Conservation (phyloP, 2,329 filamentous ascomycete species). For the Sporothrix curviconia region DNA sequence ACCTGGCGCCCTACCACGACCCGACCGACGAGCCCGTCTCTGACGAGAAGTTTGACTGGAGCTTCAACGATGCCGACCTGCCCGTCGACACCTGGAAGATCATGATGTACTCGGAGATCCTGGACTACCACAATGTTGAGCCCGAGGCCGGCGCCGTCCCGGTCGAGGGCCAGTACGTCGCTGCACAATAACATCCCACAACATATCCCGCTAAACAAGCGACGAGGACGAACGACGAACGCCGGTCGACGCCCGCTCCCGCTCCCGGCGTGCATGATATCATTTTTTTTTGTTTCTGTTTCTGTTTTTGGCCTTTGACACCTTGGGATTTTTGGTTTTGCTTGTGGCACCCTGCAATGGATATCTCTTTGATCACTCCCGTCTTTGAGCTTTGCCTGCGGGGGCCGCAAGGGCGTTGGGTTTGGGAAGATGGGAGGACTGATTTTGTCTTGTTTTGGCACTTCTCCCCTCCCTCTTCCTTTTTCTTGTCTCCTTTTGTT, state of each 20-base stretch:
- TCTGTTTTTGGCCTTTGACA: background rate
- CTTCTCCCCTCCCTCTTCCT: background rate
- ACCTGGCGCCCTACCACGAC: conserved; percentile 94
- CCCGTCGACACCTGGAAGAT: conserved; percentile 99
- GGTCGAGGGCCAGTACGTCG: background rate
- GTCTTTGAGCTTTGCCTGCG: too few relatives aligned
- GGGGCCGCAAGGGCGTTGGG: background rate
- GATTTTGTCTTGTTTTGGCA: background rate
- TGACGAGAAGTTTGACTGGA: conserved; percentile 99
- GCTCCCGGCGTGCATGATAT: too few relatives aligned
- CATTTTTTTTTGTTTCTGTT: background rate
- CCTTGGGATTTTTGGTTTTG: background rate
- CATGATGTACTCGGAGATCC: conserved; percentile 99
- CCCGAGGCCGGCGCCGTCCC: conserved; percentile 30
- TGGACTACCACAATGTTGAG: conserved; percentile 96
- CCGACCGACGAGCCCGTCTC: conserved; percentile 92
- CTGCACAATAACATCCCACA: background rate
- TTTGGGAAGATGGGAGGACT: background rate
- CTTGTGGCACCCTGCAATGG: background rate
- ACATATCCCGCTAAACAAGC: too few relatives aligned
- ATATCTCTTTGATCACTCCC: background rate
- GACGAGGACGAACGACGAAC: too few relatives aligned
- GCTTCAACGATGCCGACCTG: conserved; percentile 95
- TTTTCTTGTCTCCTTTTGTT: background rate
- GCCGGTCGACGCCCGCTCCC: too few relatives aligned